These are phyloP conservation scores for Ogataea paradorogensis DNA, from an alignment of 805 yeast genomes.

Conservation along the genomic window DNA sequence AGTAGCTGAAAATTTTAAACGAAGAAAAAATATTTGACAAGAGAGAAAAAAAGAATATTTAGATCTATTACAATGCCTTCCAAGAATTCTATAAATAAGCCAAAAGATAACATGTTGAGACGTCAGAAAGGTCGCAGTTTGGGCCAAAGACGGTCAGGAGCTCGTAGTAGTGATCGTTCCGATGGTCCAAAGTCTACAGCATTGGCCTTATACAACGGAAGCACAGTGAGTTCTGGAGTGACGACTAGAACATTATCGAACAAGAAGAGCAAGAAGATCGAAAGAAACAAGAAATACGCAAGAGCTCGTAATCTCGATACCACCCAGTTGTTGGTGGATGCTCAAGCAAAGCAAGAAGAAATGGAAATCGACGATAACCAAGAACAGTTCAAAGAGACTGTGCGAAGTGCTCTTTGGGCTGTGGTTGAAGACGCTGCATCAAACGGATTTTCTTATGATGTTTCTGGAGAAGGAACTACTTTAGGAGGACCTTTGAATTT, in stretches of 20 bases:
- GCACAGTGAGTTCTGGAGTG: conserved; percentile 20
- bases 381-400: conserved; percentile 39
- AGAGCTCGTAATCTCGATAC: conserved; percentile 47
- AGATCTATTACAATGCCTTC: conserved; percentile 58
- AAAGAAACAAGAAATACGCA: conserved; percentile 72
- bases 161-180: conserved; percentile 20
- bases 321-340: conserved; percentile 45
- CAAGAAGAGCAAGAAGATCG: conserved; percentile 74
- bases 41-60: conserved; percentile 1
- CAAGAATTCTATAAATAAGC: conserved; percentile 77
- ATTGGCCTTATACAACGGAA: conserved; percentile 43
- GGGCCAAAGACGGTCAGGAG: conserved; percentile 51
- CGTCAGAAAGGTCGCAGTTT: conserved; percentile 49
- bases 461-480: conserved; percentile 74
- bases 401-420: conserved; percentile 68
- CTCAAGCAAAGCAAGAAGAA: conserved; percentile 45
- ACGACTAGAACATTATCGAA: conserved; percentile 68
- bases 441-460: conserved; percentile 39
- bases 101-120: conserved; percentile 55
- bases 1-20: conserved; percentile 8
- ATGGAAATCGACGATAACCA: conserved; percentile 48
- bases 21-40: not conserved
- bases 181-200: conserved; percentile 29
- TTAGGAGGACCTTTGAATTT: conserved; percentile 61
- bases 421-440: conserved; percentile 60